A percentile compares a stretch with the other conserved stretches of the same genome.
These are phyloP conservation scores for Clavariopsis aquatica DNA, from an alignment of 495 filamentous ascomycete species.

Conservation along the genomic window DNA sequence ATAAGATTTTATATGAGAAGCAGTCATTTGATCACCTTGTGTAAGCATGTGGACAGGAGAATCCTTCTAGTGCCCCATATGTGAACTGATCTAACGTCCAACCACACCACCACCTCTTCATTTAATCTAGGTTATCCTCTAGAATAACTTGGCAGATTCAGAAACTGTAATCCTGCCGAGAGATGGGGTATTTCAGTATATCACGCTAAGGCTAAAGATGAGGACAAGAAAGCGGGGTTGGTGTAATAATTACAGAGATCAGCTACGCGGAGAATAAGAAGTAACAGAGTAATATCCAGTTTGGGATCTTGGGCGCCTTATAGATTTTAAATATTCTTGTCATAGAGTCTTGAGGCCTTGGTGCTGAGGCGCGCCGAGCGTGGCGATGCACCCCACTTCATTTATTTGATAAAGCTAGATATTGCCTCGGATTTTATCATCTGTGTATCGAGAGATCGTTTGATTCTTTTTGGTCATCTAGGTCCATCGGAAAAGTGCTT, in stretches of 20 bases:
- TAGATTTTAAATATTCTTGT: constrained; percentile 18
- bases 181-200: constrained; percentile 11
- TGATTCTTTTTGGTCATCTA: too few relatives aligned
- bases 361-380: not conserved
- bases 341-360: constrained; percentile 11
- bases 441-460: not conserved
- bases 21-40: constrained; percentile 19
- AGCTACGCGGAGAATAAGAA: constrained; percentile 2
- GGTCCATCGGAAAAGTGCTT: too few relatives aligned
- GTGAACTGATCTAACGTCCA: not conserved
- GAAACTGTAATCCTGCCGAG: constrained; percentile 11
- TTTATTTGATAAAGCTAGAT: not conserved
- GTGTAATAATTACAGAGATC: constrained; percentile 3
- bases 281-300: not conserved
- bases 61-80: too few relatives aligned
- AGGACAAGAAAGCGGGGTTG: constrained; percentile 4
- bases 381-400: constrained; percentile 11
- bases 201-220: constrained; percentile 5
- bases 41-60: too few relatives aligned
- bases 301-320: constrained; percentile 7
- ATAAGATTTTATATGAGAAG: constrained; percentile 19
- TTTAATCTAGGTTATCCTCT: not conserved
- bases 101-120: constrained; percentile 8
- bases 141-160: constrained; percentile 8
- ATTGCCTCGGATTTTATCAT: not conserved